These are phyloP conservation scores for Pseudopithomyces maydicus DNA, from an alignment of 2,329 filamentous ascomycete species.

Conservation along the genomic window DNA sequence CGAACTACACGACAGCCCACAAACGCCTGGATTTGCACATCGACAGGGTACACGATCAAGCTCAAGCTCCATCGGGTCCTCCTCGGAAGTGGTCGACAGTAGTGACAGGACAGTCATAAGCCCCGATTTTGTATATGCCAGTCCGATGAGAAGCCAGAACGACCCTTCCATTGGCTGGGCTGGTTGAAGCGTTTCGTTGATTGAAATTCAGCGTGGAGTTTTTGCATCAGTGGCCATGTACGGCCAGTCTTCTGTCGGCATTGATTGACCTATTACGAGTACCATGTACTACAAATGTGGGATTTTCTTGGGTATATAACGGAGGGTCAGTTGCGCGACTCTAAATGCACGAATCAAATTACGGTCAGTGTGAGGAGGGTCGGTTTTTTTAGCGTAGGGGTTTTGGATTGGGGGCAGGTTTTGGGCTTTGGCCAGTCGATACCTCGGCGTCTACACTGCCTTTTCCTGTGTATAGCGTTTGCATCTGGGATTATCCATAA, in stretches of 20 bases:
- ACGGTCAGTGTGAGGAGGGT: not conserved
- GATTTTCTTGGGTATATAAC: not conserved
- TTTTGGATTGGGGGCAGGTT: not conserved
- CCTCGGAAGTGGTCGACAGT: not conserved
- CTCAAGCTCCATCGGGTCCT: not conserved
- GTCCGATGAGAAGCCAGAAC: not conserved
- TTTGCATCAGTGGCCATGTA: not conserved
- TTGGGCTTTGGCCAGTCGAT: not conserved
- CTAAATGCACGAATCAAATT: not conserved
- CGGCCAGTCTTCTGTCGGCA: not conserved
- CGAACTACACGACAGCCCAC: not conserved
- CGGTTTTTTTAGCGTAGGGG: not conserved
- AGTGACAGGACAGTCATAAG: not conserved
- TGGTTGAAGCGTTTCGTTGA: not conserved
- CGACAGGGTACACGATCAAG: not conserved
- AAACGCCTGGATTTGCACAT: not conserved
- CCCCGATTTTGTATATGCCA: not conserved
- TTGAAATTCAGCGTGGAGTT: not conserved
- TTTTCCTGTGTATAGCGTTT: not conserved
- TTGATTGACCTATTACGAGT: not conserved
- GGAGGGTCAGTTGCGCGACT: not conserved
- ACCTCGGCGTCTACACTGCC: constrained; percentile 5
- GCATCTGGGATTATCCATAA: not conserved
- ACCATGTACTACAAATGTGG: not conserved
- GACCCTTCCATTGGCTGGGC: constrained; percentile 1